Evolutionary conservation across 352 stramenopile genomes (phyloP).

Genomic region (Globisporangium iwayamae): DNA sequence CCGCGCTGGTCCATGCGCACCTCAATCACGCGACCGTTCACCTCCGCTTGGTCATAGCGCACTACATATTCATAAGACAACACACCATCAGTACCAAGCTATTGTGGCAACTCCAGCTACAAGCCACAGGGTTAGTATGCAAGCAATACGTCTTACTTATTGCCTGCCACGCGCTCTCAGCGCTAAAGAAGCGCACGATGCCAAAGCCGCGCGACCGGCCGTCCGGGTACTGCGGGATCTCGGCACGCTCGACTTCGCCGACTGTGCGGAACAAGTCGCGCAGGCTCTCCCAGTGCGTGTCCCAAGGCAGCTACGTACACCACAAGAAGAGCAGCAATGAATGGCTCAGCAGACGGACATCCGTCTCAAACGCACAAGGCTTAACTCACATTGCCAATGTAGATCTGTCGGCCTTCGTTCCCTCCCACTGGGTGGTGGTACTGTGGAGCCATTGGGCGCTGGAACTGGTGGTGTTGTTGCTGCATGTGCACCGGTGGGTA

Average conservation of each 20-base stretch:
- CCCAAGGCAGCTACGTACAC: slow-evolving; percentile 49
- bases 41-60: slow-evolving; percentile 55
- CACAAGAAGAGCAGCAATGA: neutral
- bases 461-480: slow-evolving; percentile 4
- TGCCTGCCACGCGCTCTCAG: slow-evolving; percentile 44
- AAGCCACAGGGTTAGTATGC: neutral
- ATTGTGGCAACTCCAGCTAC: neutral
- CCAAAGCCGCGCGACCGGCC: slow-evolving; percentile 68
- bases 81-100: neutral
- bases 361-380: neutral
- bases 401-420: slow-evolving; percentile 45
- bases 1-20: slow-evolving; percentile 65
- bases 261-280: slow-evolving; percentile 65
- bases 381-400: slow-evolving; percentile 69
- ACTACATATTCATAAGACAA: slow-evolving; percentile 29
- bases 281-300: slow-evolving; percentile 65
- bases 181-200: slow-evolving; percentile 57
- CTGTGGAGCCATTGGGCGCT: neutral
- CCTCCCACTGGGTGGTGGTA: slow-evolving; percentile 6
- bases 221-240: slow-evolving; percentile 54
- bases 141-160: slow-evolving; percentile 48
- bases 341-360: slow-evolving; percentile 28
- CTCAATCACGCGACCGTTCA: slow-evolving; percentile 62
- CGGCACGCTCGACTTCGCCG: slow-evolving; percentile 63
- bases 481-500: slow-evolving; percentile 3